Base-by-base conservation (phyloP, 2,329 filamentous ascomycete genomes). In the Aspergillus japonicus region DNA sequence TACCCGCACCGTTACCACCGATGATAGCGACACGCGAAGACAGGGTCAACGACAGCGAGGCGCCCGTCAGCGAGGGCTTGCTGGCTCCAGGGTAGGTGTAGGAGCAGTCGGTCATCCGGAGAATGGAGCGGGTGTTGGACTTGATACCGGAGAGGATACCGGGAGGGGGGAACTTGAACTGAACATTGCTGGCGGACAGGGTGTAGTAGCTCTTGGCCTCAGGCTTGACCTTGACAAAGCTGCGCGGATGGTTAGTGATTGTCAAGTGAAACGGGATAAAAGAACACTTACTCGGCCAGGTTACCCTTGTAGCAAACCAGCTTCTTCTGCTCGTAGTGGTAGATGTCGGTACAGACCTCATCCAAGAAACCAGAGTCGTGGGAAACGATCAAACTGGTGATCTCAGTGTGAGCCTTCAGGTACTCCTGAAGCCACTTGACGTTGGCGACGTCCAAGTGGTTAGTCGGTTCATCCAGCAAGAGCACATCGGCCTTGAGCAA, bases 191-290 rank as follows among this genome's bases (percentile, higher is more conserved):
- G 31, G 89, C 90, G 7, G 92, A 95, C 56, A 99, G 86, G 6
- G 93, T 98, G 81, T 99, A 99, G 83, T 99, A 99, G 75, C 90
- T 93, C 85, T 96, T 97, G 62, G 90, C 95, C 80, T 98, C 95
- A 12, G 95, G 95, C 73, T 91, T 92, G 67, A 91, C 82, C 78
- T 90, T 85, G 74, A 99, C 95, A 73, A 99, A 97, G 50, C 60
- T 62, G 47, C 1, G 39, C 39, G 24, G 19, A 26, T 21, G 14
- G 47, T 58, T 58, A 58, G 57, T 33, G 11, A 16, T 23, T 11
- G 21, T 2, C 26, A 42, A 14, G 24, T 7, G 7, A 26, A 8
- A 21, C 12, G 23, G 16, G 24, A 19, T 21, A 11, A 19, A 21
- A 19, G 33, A n/a, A 26, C 16, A 54, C 60, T 57, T 57, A 62